Evolutionary conservation across 176 grass and related monocot species (phyloP).

Genomic region (Zoysia pacifica): DNA sequence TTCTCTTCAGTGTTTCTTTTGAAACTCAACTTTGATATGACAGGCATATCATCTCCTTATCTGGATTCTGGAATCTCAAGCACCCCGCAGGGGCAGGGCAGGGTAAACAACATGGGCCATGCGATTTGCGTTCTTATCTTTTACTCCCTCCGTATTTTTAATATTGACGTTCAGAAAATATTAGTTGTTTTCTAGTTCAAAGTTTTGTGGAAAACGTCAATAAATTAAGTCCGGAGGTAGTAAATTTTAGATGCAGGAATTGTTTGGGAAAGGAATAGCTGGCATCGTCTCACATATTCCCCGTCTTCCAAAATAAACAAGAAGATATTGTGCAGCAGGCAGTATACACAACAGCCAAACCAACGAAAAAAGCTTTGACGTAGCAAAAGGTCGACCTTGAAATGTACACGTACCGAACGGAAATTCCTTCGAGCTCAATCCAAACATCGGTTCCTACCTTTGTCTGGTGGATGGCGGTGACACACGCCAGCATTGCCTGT

Average conservation of each 20-base stretch:
- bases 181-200: too few relatives aligned
- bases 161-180: too few relatives aligned
- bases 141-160: too few relatives aligned
- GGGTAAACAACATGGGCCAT: neutral
- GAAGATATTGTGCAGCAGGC: neutral
- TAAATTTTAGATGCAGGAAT: neutral
- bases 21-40: neutral
- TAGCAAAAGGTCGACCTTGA: neutral
- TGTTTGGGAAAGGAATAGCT: neutral
- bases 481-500: neutral
- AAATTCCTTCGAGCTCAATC: constrained; percentile 9
- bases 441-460: neutral
- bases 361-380: neutral
- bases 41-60: neutral
- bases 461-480: neutral
- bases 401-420: neutral
- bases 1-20: neutral
- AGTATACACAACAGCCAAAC: neutral
- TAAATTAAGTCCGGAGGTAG: too few relatives aligned
- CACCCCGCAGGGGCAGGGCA: neutral
- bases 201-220: too few relatives aligned
- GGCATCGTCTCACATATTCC: neutral
- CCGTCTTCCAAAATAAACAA: neutral
- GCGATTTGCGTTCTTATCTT: neutral
- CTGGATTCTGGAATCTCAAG: neutral